These are phyloP conservation scores for Magnusiomyces ingens DNA, from an alignment of 1,139 yeast genomes.

Conservation along the genomic window DNA sequence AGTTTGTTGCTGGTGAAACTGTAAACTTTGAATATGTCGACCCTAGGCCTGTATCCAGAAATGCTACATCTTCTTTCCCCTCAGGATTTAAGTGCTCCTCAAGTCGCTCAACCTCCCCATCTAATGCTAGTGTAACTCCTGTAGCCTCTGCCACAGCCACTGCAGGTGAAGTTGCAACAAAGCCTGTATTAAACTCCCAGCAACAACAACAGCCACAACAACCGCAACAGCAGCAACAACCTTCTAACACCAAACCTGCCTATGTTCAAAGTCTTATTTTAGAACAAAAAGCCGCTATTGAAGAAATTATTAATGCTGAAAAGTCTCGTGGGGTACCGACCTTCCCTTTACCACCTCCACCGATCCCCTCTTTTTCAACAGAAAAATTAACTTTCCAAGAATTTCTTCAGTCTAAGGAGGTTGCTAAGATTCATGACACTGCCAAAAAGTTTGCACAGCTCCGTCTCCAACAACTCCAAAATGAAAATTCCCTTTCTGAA, in stretches of 20 bases:
- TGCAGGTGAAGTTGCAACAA: too few relatives aligned
- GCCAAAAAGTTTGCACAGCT: conserved; percentile 5
- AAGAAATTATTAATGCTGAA: too few relatives aligned
- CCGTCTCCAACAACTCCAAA: conserved; percentile 3
- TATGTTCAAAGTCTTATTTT: too few relatives aligned
- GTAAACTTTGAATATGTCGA: conserved; percentile 51
- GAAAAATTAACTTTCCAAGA: conserved; percentile 12
- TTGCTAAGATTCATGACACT: conserved; percentile 15
- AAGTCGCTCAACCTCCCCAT: too few relatives aligned
- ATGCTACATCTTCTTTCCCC: too few relatives aligned
- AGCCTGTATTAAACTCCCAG: conserved; percentile 1
- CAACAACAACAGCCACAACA: conserved; percentile 12
- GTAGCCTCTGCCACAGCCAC: not conserved
- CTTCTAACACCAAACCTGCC: too few relatives aligned
- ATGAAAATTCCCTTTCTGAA: conserved; percentile 3
- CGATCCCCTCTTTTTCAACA: conserved; percentile 9
- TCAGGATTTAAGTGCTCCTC: too few relatives aligned
- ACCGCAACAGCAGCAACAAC: conserved; percentile 6
- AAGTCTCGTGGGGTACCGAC: too few relatives aligned
- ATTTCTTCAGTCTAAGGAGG: conserved; percentile 12
- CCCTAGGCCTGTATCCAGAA: conserved; percentile 6
- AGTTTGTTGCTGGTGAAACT: conserved; percentile 47
- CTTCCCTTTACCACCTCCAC: conserved; percentile 2
- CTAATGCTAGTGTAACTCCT: too few relatives aligned
- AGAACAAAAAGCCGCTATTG: too few relatives aligned